Conservation (phyloP, 1,139 yeast genomes). For the Magnusiomyces suaveolens region DNA sequence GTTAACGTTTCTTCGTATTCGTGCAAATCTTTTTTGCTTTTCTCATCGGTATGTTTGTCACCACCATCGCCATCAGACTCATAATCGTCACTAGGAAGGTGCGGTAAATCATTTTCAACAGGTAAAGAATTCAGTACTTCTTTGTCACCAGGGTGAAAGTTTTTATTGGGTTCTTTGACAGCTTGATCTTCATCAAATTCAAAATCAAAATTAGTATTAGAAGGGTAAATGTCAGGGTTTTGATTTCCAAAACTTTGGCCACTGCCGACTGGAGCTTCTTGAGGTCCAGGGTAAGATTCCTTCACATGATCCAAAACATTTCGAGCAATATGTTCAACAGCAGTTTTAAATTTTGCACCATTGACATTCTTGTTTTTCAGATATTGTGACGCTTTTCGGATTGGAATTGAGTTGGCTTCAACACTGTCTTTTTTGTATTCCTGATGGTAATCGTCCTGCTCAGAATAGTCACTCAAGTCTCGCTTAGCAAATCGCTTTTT, state of each 20-base stretch:
- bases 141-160: no score
- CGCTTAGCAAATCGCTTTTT: background rate
- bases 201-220: background rate
- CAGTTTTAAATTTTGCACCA: background rate
- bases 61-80: background rate
- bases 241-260: background rate
- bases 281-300: background rate
- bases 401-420: background rate
- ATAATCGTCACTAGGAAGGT: no score
- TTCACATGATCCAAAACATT: background rate
- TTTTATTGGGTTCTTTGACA: no score
- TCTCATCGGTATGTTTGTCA: background rate
- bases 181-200: no score
- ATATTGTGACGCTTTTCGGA: background rate
- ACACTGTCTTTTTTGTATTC: background rate
- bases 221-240: background rate
- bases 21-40: no score
- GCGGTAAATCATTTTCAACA: no score
- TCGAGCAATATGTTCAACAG: background rate
- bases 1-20: no score
- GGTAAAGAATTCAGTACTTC: no score
- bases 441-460: background rate
- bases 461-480: background rate
- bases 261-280: background rate
- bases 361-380: background rate